Evolutionary conservation across 768 basidiomycete genomes (phyloP).

Genomic region (Mycena venus): DNA sequence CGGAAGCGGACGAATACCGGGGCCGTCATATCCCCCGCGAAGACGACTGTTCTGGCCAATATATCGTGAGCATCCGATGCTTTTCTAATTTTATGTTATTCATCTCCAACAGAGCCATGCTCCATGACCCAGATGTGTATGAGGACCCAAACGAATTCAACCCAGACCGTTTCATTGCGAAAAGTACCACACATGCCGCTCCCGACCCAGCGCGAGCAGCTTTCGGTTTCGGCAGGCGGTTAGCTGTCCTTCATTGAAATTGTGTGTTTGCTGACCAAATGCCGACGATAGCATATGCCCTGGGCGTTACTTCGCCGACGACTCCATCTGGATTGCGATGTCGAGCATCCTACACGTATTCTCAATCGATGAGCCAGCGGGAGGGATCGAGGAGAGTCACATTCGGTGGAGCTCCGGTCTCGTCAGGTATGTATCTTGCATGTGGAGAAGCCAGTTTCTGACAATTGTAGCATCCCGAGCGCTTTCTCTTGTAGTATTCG

Average conservation of each 20-base stretch:
- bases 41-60: constrained; percentile 13
- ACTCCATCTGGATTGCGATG: constrained; percentile 17
- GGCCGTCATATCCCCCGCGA: not conserved
- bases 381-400: not conserved
- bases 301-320: constrained; percentile 5
- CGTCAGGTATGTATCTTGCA: constrained; percentile 8
- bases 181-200: not conserved
- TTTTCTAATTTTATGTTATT: not conserved
- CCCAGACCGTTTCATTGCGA: constrained; percentile 4
- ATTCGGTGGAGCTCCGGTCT: constrained; percentile 16
- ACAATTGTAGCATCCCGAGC: constrained; percentile 1
- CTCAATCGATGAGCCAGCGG: not conserved
- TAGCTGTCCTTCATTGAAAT: not conserved
- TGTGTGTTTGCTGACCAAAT: not conserved
- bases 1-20: constrained; percentile 6
- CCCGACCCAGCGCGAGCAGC: constrained; percentile 15
- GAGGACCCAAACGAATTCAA: constrained; percentile 7
- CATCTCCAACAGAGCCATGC: constrained; percentile 7
- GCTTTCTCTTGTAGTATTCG: not conserved
- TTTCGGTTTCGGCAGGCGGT: constrained; percentile 19
- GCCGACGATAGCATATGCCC: constrained; percentile 4
- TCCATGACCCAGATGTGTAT: constrained; percentile 9
- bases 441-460: not conserved
- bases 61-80: constrained; percentile 1
- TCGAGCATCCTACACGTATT: not conserved